Evolutionary conservation across 306 rosid genomes (phyloP).

Genomic region (Senna tora): DNA sequence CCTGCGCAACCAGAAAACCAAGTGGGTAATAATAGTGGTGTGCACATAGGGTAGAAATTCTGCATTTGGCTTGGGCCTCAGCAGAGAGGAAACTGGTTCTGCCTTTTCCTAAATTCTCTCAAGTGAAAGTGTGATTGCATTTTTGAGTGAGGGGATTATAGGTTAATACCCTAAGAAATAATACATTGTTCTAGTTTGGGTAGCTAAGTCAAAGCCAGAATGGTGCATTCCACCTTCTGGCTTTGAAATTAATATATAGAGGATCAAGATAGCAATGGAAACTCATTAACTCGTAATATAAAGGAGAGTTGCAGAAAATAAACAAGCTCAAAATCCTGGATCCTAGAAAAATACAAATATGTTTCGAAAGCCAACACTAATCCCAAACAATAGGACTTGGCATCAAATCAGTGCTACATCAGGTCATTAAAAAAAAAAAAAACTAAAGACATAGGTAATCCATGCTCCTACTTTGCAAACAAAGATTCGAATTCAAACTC

Average conservation of each 20-base stretch:
- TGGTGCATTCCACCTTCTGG: no score
- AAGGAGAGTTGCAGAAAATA: background rate
- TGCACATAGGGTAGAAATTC: background rate
- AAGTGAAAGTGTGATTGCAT: background rate
- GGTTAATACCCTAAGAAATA: background rate
- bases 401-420: no score
- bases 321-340: background rate
- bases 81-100: background rate
- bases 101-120: background rate
- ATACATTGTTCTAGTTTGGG: no score
- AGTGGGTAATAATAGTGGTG: background rate
- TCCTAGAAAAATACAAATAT: background rate
- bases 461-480: no score
- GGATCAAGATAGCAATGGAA: background rate
- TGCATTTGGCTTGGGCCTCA: background rate
- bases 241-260: no score
- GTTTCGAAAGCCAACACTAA: no score
- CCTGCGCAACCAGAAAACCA: background rate
- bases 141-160: no score
- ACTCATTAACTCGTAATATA: background rate
- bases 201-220: no score
- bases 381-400: no score
- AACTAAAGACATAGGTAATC: no score
- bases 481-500: no score
- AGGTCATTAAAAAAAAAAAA: no score